Percentiles rank a stretch among this genome's conserved stretches.
Conservation (phyloP, 805 yeast genomes). For the Yarrowia alimentaria region DNA sequence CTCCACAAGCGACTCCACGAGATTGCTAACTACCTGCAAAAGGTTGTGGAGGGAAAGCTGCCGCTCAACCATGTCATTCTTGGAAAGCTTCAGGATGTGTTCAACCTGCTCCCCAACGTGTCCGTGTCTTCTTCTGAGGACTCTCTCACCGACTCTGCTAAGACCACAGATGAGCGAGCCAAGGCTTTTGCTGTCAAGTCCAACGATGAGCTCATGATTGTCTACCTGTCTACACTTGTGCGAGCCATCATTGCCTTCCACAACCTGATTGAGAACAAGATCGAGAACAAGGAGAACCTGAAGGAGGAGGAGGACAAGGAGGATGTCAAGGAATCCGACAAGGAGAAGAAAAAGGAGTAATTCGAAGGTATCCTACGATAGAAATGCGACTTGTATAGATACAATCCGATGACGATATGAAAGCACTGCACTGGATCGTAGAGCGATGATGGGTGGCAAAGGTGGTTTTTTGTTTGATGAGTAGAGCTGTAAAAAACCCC, state of each 20-base stretch:
- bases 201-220: constrained; percentile 92
- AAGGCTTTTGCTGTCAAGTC: constrained; percentile 88
- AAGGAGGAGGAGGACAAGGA: constrained; percentile 22
- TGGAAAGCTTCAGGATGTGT: constrained; percentile 91
- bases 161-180: constrained; percentile 54
- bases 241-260: constrained; percentile 95
- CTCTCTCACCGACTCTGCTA: constrained; percentile 33
- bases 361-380: too few relatives aligned
- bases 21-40: constrained; percentile 72
- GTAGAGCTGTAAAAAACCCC: too few relatives aligned
- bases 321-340: constrained; percentile 9
- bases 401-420: too few relatives aligned
- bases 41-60: constrained; percentile 64
- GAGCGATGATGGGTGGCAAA: too few relatives aligned
- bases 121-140: constrained; percentile 37
- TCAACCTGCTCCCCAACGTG: constrained; percentile 86
- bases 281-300: constrained; percentile 60
- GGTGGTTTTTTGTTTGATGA: too few relatives aligned
- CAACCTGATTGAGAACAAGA: constrained; percentile 92
- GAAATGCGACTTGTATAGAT: too few relatives aligned
- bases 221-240: constrained; percentile 84
- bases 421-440: too few relatives aligned
- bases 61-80: constrained; percentile 89
- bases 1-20: constrained; percentile 74
- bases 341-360: constrained; percentile 26